Conservation (phyloP, 306 rosid species). For the Elaeagnus macrophylla region DNA sequence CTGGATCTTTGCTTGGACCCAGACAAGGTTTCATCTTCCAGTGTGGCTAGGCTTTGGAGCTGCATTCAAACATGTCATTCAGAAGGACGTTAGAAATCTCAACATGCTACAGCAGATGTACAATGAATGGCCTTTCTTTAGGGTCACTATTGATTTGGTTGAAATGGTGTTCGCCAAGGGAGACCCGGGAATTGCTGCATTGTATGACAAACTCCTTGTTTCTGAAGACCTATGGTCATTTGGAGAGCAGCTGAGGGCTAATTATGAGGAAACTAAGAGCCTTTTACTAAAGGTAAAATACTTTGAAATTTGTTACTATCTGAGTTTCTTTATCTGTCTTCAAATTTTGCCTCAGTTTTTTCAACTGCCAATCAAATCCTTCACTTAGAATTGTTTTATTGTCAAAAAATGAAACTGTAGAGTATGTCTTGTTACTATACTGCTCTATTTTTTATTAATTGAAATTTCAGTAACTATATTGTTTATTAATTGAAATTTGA, state of each 20-base stretch:
- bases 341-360: too few species aligned
- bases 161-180: slow-evolving; percentile 99
- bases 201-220: slow-evolving; percentile 80
- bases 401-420: too few species aligned
- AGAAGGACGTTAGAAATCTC: slow-evolving; percentile 66
- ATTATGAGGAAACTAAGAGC: slow-evolving; percentile 72
- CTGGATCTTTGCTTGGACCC: slow-evolving; percentile 99
- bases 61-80: slow-evolving; percentile 54
- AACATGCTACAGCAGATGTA: slow-evolving; percentile 81
- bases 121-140: slow-evolving; percentile 89
- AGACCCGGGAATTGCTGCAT: slow-evolving; percentile 71
- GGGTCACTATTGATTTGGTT: slow-evolving; percentile 90
- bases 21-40: slow-evolving; percentile 96
- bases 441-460: too few species aligned
- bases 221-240: slow-evolving; percentile 75
- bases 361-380: too few species aligned
- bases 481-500: neutral
- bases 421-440: neutral
- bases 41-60: slow-evolving; percentile 94
- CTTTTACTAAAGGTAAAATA: slow-evolving; percentile 63
- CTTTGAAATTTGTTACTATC: neutral
- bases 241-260: slow-evolving; percentile 57
- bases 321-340: too few species aligned
- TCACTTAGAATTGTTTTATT: too few species aligned
- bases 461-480: neutral